phyloP scores from a whole-genome alignment of 2,329 filamentous ascomycete species.

The Epichloe baconii region DNA sequence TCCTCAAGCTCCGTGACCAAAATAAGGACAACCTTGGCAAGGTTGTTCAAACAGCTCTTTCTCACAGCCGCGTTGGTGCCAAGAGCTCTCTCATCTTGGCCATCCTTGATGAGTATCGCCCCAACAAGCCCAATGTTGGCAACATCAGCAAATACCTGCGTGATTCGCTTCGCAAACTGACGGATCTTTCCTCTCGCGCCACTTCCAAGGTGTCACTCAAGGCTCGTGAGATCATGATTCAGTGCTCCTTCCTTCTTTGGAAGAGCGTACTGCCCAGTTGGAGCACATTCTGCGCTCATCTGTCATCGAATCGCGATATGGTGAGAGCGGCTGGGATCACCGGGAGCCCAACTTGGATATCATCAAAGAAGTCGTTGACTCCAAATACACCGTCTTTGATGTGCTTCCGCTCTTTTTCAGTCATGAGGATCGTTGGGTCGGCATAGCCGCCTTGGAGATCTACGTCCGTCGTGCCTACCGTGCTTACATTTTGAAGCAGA shows the following conservation, averaged over 20 bases:
- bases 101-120: conserved; percentile 85
- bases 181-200: conserved; percentile 66
- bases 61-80: conserved; percentile 79
- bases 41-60: conserved; percentile 81
- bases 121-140: conserved; percentile 81
- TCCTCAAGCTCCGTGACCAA: conserved; percentile 86
- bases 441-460: conserved; percentile 83
- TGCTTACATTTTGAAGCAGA: conserved; percentile 80
- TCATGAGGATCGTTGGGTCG: conserved; percentile 88
- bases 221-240: conserved; percentile 92
- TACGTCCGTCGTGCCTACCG: conserved; percentile 95
- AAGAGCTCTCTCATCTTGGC: conserved; percentile 92
- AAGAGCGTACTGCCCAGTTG: conserved; percentile 93
- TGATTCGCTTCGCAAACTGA: conserved; percentile 67
- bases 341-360: conserved; percentile 79
- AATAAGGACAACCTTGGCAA: conserved; percentile 83
- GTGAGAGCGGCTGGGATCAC: conserved; percentile 94
- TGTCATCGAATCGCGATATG: conserved; percentile 92
- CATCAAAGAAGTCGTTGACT: conserved; percentile 96
- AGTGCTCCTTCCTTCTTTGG: conserved; percentile 92
- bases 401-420: conserved; percentile 91
- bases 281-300: conserved; percentile 95
- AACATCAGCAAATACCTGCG: conserved; percentile 84
- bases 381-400: conserved; percentile 96
- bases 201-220: conserved; percentile 96